Evolutionary conservation across 2,329 filamentous ascomycete species (phyloP).

Genomic region (Pseudovirgaria hyperparasitica): DNA sequence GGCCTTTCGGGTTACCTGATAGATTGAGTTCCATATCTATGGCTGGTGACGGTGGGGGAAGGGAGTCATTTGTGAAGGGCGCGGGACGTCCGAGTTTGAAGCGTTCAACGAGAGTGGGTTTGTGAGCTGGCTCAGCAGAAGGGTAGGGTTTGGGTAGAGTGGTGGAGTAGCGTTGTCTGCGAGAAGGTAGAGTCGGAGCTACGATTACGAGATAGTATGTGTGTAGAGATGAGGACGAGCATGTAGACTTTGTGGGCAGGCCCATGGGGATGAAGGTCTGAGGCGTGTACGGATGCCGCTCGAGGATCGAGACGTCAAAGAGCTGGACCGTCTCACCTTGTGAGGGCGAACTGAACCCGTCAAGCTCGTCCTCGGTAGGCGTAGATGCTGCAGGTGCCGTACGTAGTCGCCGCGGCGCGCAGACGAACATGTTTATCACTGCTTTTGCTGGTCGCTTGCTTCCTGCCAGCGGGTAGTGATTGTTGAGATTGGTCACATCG

Average conservation of each 20-base stretch:
- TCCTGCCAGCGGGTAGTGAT: constrained; percentile 57
- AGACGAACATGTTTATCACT: constrained; percentile 83
- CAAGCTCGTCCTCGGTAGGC: constrained; percentile 16
- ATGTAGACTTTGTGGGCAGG: constrained; percentile 34
- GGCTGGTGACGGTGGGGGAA: constrained; percentile 19
- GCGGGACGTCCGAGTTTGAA: constrained; percentile 28
- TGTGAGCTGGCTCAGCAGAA: constrained; percentile 16
- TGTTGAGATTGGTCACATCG: constrained; percentile 58
- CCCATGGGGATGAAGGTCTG: constrained; percentile 83
- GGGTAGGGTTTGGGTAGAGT: constrained; percentile 30
- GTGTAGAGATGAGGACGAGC: too few relatives aligned
- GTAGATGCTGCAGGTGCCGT: constrained; percentile 23
- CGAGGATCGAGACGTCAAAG: constrained; percentile 63
- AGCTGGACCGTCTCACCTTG: constrained; percentile 18
- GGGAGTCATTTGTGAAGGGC: constrained; percentile 39
- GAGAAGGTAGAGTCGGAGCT: constrained; percentile 56
- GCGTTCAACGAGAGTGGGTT: constrained; percentile 22
- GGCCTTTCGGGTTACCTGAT: constrained; percentile 28
- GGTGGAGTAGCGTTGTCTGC: constrained; percentile 15
- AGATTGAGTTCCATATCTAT: constrained; percentile 16
- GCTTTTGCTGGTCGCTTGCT: constrained; percentile 45
- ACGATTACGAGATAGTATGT: constrained; percentile 91
- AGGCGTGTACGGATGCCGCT: constrained; percentile 85
- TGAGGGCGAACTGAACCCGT: too few relatives aligned
- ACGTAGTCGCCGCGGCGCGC: constrained; percentile 50